Base-by-base conservation (phyloP, 2,329 filamentous ascomycete genomes). In the Sporothrix mexicana region DNA sequence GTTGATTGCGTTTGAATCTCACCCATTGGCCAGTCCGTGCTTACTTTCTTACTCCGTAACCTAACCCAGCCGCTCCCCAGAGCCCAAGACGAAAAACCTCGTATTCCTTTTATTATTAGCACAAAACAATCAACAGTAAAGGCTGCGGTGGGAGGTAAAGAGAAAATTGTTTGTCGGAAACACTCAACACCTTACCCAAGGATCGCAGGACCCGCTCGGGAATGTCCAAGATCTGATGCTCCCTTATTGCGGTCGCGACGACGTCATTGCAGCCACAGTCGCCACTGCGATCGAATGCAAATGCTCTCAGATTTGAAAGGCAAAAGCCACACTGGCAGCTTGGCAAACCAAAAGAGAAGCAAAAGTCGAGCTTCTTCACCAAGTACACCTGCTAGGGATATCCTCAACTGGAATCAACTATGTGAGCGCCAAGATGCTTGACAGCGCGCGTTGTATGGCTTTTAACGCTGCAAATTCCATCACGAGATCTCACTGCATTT, bases 131-230 rank as follows among this genome's bases (percentile, higher is more conserved):
- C 23, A 13, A 25, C 53, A 12, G 17, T 15, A 66, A 66, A 45
- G 61, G 61, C 61, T 66, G 41, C 15, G 36, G 61, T n/a, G 41
- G 61, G 17, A 20, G 20, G 25, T 20, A 55, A 47, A 15, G 41
- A 25, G n/a, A 66, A 25, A 25, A 7, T 8, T 1, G 47, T 20
- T 23, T 55, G 13, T 17, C 20, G 13, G n/a, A 25, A 23, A 47
- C 9, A n/a, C 41, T 47, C 41, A 5, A 66, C 41, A 66, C 61
- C 61, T 66, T 23, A 66, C 61, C 61, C 61, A 47, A 66, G 61
- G 41, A 66, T 47, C 61, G 61, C 23, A 20, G 41, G 61, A 41
- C 9, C 30, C 20, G 36, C 20, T 25, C 41, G 36, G 41, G 13
- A 51, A n/a, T 15, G 15, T 9, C 13, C 45, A 10, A n/a, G 49